Base-by-base conservation (phyloP, 2,329 filamentous ascomycete genomes). In the Scedosporium minutisporum region DNA sequence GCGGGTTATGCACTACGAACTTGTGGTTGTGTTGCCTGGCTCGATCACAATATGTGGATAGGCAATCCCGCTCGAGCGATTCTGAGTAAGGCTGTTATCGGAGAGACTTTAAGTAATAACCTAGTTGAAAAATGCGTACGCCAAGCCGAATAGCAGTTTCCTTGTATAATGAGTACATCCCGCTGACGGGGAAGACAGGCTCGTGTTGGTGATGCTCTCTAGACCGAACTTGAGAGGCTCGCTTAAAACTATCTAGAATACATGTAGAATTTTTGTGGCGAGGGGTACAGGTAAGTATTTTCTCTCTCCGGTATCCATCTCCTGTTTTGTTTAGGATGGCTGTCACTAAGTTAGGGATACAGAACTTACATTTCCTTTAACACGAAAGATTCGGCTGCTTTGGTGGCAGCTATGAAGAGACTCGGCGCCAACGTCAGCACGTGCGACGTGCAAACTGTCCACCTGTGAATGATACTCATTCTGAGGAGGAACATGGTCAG, bases 291-390 rank as follows among this genome's bases (percentile, higher is more conserved):
- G 44, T 55, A 61, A 23, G 59, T 21, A 18, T 12, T 33, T 27
- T 29, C 10, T 21, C 27, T 7, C 7, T 18, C 14, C 12, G 1
- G 4, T 46, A 14, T 46, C 12, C 4, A 46, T 46, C n/a, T 14
- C 4, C 2, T 46, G 5, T 88, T n/a, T n/a, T n/a, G n/a, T n/a
- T n/a, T n/a, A n/a, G n/a, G n/a, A n/a, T n/a, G n/a, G n/a, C n/a
- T n/a, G n/a, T n/a, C n/a, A n/a, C n/a, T n/a, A n/a, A n/a, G n/a
- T n/a, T n/a, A n/a, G n/a, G n/a, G n/a, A n/a, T n/a, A n/a, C n/a
- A n/a, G n/a, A n/a, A n/a, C n/a, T n/a, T n/a, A n/a, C n/a, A n/a
- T 93, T 70, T 90, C 90, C 29, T 93, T 89, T 78, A 90, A 93
- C 69, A 88, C 83, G 60, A 86, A 85, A 64, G 78, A 86, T 66